Evolutionary conservation across 2,329 filamentous ascomycete species (phyloP).

Genomic region (Gaeumannomyces sp.): DNA sequence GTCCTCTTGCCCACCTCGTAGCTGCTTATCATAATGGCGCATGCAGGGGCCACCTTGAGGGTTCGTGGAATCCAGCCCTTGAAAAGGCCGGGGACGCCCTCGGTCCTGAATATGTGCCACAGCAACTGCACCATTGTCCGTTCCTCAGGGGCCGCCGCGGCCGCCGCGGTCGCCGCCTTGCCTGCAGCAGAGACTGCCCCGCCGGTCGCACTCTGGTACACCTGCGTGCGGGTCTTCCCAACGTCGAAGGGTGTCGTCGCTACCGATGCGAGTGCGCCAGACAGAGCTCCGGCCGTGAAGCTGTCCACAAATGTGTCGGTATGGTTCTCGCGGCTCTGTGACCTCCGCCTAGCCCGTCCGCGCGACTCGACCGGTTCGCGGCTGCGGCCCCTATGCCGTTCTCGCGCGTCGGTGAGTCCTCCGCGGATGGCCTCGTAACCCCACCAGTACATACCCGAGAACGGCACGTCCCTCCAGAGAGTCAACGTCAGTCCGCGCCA

Average conservation of each 20-base stretch:
- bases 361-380: conserved; percentile 30
- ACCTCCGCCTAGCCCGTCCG: conserved; percentile 41
- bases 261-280: conserved; percentile 78
- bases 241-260: conserved; percentile 95
- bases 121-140: conserved; percentile 74
- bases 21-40: conserved; percentile 98
- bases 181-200: conserved; percentile 14
- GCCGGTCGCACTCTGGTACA: conserved; percentile 54
- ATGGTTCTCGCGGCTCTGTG: conserved; percentile 63
- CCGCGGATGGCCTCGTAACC: conserved; percentile 84
- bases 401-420: conserved; percentile 62
- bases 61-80: conserved; percentile 87
- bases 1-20: conserved; percentile 94
- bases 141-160: conserved; percentile 61
- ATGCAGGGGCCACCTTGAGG: conserved; percentile 90
- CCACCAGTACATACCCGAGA: conserved; percentile 97
- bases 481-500: conserved; percentile 90
- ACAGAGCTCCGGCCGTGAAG: conserved; percentile 77
- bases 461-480: conserved; percentile 94
- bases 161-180: conserved; percentile 24
- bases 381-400: conserved; percentile 38
- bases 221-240: conserved; percentile 90
- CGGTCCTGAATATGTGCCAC: conserved; percentile 84
- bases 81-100: conserved; percentile 77
- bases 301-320: conserved; percentile 78